A percentile compares a stretch with the other conserved stretches of the same genome.
Evolutionary conservation across 495 filamentous ascomycete species (phyloP).

Genomic region (Trypethelium eluteriae): DNA sequence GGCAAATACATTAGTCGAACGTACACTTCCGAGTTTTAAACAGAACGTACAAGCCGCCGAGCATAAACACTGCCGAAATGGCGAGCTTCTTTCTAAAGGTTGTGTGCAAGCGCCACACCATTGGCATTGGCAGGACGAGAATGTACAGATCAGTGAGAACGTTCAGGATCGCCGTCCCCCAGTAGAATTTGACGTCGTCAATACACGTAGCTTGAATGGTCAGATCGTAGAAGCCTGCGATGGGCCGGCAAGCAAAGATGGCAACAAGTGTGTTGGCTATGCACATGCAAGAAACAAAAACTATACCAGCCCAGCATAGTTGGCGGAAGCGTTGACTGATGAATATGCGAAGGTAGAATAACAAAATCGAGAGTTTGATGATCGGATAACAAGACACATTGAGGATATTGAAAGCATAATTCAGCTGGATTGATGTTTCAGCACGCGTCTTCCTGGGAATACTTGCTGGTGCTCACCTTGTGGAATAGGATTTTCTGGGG

Average conservation of each 20-base stretch:
- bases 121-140: constrained; percentile 11
- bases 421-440: background rate
- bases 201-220: background rate
- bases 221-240: background rate
- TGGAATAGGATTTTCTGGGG: background rate
- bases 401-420: background rate
- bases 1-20: background rate
- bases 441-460: background rate
- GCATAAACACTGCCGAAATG: background rate
- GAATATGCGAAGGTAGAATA: constrained; percentile 16
- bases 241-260: constrained; percentile 5
- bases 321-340: background rate
- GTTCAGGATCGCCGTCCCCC: background rate
- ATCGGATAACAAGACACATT: constrained; percentile 3
- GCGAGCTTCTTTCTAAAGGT: background rate
- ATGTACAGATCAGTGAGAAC: constrained; percentile 11
- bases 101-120: background rate
- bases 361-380: constrained; percentile 11
- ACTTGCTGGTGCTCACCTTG: background rate
- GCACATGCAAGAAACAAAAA: background rate
- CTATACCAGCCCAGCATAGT: constrained; percentile 11
- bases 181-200: background rate
- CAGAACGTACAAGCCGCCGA: background rate
- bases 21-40: background rate
- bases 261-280: background rate